phyloP scores from a whole-genome alignment of 305 asterid genomes.

The Solanum hybrid region DNA sequence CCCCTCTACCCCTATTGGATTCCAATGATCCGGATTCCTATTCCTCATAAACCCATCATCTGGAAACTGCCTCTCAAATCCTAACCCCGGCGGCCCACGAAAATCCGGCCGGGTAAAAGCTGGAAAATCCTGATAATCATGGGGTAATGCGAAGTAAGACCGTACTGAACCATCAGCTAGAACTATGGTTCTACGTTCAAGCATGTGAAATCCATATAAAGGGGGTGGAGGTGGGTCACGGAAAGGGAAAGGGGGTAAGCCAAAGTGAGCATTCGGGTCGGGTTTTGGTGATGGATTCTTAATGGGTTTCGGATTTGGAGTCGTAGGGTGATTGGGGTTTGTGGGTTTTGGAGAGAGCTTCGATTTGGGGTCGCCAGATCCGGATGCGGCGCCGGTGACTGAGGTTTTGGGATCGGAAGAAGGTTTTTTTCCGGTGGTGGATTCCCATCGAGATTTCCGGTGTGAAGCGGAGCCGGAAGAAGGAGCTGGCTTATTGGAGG shows the following conservation, averaged over 20 bases:
- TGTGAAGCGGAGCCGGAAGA: constrained; percentile 22
- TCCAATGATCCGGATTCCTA: constrained; percentile 42
- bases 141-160: constrained; percentile 84
- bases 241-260: constrained; percentile 48
- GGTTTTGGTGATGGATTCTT: constrained; percentile 23
- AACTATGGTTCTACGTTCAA: constrained; percentile 66
- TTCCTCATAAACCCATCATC: constrained; percentile 25
- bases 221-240: constrained; percentile 83
- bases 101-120: constrained; percentile 34
- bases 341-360: constrained; percentile 37
- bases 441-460: constrained; percentile 48
- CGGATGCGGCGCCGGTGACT: constrained; percentile 21
- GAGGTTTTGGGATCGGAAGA: constrained; percentile 17
- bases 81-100: constrained; percentile 23
- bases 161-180: constrained; percentile 82
- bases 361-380: constrained; percentile 20
- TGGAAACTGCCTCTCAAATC: constrained; percentile 45
- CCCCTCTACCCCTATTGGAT: constrained; percentile 20
- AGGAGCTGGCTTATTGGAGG: constrained; percentile 13
- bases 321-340: constrained; percentile 15
- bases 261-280: constrained; percentile 35
- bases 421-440: constrained; percentile 22
- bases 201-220: constrained; percentile 89
- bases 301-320: constrained; percentile 20
- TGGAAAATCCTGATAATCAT: constrained; percentile 57